Evolutionary conservation across 192 early-diverging fungal species (phyloP), one percentile per base, ranked within the genome.

Genomic region (Backusella mclennaniae): DNA sequence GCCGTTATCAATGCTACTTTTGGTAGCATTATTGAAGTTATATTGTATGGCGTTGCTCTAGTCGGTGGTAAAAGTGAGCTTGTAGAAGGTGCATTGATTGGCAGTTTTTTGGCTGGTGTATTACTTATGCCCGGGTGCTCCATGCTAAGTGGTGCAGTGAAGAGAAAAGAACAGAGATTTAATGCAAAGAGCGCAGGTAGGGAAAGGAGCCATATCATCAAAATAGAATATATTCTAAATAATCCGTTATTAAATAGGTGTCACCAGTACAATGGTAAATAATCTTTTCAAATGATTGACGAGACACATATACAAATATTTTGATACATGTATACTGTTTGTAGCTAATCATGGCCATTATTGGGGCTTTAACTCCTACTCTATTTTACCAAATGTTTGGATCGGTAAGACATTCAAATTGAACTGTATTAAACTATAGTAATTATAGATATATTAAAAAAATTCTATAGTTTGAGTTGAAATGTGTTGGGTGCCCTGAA

Each of bases 1-100:
- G 94, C 96, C 0, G 96, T 97, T 42, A 94, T 98, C 80, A 99
- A 99, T 82, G 98, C 98, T 4, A 97, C 98, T 0, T 99, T 99
- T 82, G 98, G 97, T 39, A 92, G 90, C 35, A 97, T 99, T 36
- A 94, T 99, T 75, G 97, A 99, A 83, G 93, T 98, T 69, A 95
- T 98, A 67, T 87, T 99, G 39, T 98, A 98, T 84, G 84, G 90
- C 6, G 90, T 98, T 17, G 96, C 96, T 7, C 82, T 99, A 79
- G 91, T 90, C 68, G 87, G 95, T 79, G 96, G 96, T 31, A 97
- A 97, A 84, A 89, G 89, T 39, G 77, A 84, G 39, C 88, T 99
- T 41, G 95, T 96, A 0, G 96, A 97, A 82, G 98, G 98, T 38
- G 89, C 94, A 17, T 82, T 99, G 74, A 93, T 99, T 67, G 98